These are phyloP conservation scores for Xylaria digitata DNA, from an alignment of 2,329 filamentous ascomycete genomes.

Conservation along the genomic window DNA sequence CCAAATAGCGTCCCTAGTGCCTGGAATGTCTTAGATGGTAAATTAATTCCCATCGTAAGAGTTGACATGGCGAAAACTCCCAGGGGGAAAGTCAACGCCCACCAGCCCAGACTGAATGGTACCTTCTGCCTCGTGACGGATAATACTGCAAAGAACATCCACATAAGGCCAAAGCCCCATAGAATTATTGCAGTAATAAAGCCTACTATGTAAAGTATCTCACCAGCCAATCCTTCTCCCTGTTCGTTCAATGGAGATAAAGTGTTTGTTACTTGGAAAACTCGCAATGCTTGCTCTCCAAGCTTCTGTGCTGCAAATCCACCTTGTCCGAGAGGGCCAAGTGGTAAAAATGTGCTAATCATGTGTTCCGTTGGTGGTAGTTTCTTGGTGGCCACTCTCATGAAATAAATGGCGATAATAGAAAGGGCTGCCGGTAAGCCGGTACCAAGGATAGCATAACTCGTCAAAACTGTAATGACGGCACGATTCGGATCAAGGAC, in stretches of 20 bases:
- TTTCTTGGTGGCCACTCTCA: conserved; percentile 66
- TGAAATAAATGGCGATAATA: conserved; percentile 68
- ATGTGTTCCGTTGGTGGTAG: conserved; percentile 69
- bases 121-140: conserved; percentile 51
- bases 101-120: conserved; percentile 62
- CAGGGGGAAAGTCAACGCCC: conserved; percentile 61
- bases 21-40: conserved; percentile 28
- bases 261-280: conserved; percentile 54
- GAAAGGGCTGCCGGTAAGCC: conserved; percentile 64
- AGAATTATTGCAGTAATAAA: conserved; percentile 58
- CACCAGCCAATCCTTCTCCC: conserved; percentile 54
- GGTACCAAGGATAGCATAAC: conserved; percentile 65
- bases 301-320: conserved; percentile 68
- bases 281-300: conserved; percentile 59
- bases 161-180: conserved; percentile 59
- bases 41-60: conserved; percentile 31
- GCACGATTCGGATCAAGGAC: conserved; percentile 59
- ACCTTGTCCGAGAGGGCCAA: conserved; percentile 75
- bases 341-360: conserved; percentile 73
- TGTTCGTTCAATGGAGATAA: conserved; percentile 29
- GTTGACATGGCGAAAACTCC: conserved; percentile 52
- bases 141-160: conserved; percentile 58
- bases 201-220: conserved; percentile 69
- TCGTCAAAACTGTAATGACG: conserved; percentile 62
- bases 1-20: conserved; percentile 32